Percentiles rank a stretch among this genome's conserved stretches.
Conservation (phyloP, 1,284 basidiomycete genomes). For the Sporisorium graminicola region DNA sequence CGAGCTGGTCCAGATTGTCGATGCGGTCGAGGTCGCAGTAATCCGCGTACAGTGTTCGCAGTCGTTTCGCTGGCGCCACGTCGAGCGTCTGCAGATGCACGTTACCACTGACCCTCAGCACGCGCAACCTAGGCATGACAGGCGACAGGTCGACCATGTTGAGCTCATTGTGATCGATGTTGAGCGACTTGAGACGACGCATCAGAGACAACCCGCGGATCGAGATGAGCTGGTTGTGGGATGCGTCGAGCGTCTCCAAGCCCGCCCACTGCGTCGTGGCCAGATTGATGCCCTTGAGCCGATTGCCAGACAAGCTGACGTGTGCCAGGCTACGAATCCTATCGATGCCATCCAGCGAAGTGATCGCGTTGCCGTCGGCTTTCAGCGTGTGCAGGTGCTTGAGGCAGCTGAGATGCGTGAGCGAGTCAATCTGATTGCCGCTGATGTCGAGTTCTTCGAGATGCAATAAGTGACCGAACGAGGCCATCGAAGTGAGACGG, state of each 20-base stretch:
- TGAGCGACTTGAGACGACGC: constrained; percentile 79
- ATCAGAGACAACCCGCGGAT: constrained; percentile 47
- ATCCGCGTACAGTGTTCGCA: constrained; percentile 93
- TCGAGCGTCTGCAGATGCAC: constrained; percentile 77
- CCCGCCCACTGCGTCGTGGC: constrained; percentile 46
- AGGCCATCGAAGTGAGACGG: constrained; percentile 85
- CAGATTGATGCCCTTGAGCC: constrained; percentile 76
- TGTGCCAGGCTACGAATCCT: constrained; percentile 76
- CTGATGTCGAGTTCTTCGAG: constrained; percentile 92
- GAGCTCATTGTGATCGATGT: constrained; percentile 84
- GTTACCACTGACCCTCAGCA: constrained; percentile 88
- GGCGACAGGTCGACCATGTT: constrained; percentile 71
- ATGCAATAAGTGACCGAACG: constrained; percentile 86
- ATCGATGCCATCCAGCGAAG: constrained; percentile 82
- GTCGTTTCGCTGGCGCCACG: constrained; percentile 77
- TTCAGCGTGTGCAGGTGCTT: constrained; percentile 85
- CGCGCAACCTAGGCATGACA: constrained; percentile 72
- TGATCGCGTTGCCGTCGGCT: constrained; percentile 85
- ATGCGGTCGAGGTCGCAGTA: constrained; percentile 79
- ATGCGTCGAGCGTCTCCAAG: constrained; percentile 84
- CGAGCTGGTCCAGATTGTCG: constrained; percentile 73
- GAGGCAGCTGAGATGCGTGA: constrained; percentile 53
- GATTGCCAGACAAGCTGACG: constrained; percentile 84
- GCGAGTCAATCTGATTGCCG: constrained; percentile 84
- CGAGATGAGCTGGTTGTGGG: constrained; percentile 78